Base-by-base conservation (phyloP, 1,284 basidiomycete species). In the Stygiomarasmius scandens region DNA sequence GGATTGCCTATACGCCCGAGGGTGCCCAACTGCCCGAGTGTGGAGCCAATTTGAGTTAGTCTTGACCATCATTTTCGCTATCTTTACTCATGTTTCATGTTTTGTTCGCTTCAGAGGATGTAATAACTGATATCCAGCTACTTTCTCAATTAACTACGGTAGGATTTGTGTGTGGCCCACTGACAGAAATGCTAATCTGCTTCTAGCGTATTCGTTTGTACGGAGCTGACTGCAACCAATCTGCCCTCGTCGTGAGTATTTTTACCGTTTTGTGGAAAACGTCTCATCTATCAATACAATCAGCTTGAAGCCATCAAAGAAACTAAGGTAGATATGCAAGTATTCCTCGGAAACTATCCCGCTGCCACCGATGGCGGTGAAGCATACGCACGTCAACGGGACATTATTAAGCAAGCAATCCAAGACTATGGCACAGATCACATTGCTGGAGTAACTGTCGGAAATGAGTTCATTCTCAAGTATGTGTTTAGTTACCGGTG, bases 301-400 rank as follows among this genome's bases (percentile, higher is more conserved):
- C 48, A 61, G 60, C 60, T 61, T 47, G 60, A 61, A 46, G 92
- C 90, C 0, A 91, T 94, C 67, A 70, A 86, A 63, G 78, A 83
- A 61, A 92, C 90, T 49, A 87, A 92, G 32, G 54, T 20, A 5
- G 79, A 92, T 73, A 79, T 94, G 82, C 76, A 68, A 1, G 86
- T 93, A 5, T 93, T 77, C 70, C 78, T 91, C 10, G 92, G 83
- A 20, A 88, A 89, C 64, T 93, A 84, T 70, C 77, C 77, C 29
- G 57, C 71, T 8, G 61, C 84, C 43, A 83, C 78, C 48, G 83
- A 87, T 63, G 80, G 83, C 50, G 74, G 61, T 19, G 56, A 20
- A 24, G 63, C 65, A 19, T 67, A 68, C 47, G 54, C 49, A 23
- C 55, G 65, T 9, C 67, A 68, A 36, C 60, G 63, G 2, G 61